phyloP scores from a whole-genome alignment of 106 monocot species.

The Dioscorea dumetorum region DNA sequence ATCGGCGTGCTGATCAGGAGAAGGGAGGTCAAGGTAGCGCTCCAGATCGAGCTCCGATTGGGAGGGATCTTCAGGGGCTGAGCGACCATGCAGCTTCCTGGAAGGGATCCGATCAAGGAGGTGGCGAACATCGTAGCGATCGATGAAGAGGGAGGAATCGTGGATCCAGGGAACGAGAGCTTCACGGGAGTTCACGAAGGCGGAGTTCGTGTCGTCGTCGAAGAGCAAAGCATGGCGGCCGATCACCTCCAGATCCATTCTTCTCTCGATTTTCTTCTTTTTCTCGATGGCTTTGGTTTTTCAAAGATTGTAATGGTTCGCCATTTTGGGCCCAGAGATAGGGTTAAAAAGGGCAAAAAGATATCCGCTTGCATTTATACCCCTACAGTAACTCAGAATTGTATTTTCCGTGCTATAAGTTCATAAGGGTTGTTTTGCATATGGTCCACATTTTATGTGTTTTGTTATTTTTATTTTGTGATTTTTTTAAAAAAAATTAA shows the following conservation, averaged over 20 bases:
- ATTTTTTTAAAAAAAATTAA: too few relatives aligned
- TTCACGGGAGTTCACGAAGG: constrained; percentile 67
- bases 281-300: too few relatives aligned
- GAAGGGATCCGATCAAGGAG: constrained; percentile 76
- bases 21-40: constrained; percentile 56
- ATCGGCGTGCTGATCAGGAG: constrained; percentile 9
- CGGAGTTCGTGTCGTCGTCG: constrained; percentile 74
- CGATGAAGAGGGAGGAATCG: constrained; percentile 64
- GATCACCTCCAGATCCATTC: constrained; percentile 50
- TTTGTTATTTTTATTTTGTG: too few relatives aligned
- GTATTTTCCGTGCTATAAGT: too few relatives aligned
- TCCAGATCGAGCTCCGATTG: constrained; percentile 48
- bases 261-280: not conserved
- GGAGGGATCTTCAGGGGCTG: constrained; percentile 11
- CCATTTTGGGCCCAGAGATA: too few relatives aligned
- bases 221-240: constrained; percentile 85
- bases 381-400: too few relatives aligned
- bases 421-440: too few relatives aligned
- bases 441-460: too few relatives aligned
- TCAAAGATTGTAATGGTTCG: too few relatives aligned
- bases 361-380: too few relatives aligned
- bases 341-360: too few relatives aligned
- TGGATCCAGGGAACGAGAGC: constrained; percentile 77
- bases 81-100: constrained; percentile 6
- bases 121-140: constrained; percentile 92